Evolutionary conservation across 768 basidiomycete genomes (phyloP).

Genomic region (Pholiota molesta): DNA sequence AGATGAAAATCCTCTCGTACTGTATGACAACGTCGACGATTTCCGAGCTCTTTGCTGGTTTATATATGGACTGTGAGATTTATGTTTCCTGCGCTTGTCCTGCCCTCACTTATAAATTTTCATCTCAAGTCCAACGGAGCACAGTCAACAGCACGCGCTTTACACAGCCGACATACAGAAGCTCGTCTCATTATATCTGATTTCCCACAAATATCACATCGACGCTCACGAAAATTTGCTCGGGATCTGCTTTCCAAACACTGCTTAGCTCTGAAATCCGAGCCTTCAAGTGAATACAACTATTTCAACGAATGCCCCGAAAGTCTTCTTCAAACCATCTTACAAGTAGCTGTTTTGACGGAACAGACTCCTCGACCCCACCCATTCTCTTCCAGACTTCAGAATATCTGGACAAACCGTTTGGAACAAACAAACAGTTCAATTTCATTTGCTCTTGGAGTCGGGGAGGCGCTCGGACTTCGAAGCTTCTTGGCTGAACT

Average conservation of each 20-base stretch:
- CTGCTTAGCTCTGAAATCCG: too few relatives aligned
- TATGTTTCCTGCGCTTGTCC: not conserved
- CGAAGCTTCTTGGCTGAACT: not conserved
- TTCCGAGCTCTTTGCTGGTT: conserved; percentile 23
- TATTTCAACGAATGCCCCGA: not conserved
- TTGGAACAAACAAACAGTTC: not conserved
- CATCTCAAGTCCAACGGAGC: too few relatives aligned
- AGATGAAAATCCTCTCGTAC: conserved; percentile 18
- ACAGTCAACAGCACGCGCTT: not conserved
- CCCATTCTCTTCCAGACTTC: not conserved
- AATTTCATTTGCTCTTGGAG: not conserved
- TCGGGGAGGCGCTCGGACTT: not conserved
- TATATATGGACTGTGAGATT: conserved; percentile 22
- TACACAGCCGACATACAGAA: not conserved
- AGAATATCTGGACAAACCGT: not conserved
- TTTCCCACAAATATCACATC: not conserved
- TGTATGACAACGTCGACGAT: conserved; percentile 15
- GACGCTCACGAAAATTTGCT: not conserved
- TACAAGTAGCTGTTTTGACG: not conserved
- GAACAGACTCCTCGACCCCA: too few relatives aligned
- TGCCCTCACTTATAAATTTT: not conserved
- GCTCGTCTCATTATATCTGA: not conserved
- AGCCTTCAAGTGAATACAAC: not conserved
- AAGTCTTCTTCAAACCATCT: not conserved
- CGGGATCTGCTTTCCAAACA: too few relatives aligned